Evolutionary conservation across 345 rosid species (phyloP).

Genomic region (Populus davidiana): DNA sequence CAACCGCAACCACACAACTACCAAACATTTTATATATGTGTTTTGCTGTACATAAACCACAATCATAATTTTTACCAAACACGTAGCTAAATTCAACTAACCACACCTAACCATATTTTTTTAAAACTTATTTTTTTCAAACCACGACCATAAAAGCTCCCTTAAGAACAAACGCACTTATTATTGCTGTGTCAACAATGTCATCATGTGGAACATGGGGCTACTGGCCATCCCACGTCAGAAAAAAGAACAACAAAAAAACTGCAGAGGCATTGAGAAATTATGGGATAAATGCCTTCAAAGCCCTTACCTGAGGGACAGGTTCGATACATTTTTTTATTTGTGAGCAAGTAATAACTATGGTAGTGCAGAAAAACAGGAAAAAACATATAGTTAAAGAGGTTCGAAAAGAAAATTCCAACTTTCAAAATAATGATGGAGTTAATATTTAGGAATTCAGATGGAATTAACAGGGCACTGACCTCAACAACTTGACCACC

Average conservation of each 20-base stretch:
- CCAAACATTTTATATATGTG: too few relatives aligned
- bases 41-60: too few relatives aligned
- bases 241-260: neutral
- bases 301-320: neutral
- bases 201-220: too few relatives aligned
- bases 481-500: constrained; percentile 81
- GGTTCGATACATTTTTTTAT: neutral
- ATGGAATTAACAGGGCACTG: constrained; percentile 6
- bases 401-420: neutral
- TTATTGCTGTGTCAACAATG: neutral
- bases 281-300: neutral
- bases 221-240: neutral
- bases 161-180: too few relatives aligned
- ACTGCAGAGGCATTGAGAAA: neutral
- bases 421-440: neutral
- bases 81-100: too few relatives aligned
- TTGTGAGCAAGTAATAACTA: neutral
- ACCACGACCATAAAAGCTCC: too few relatives aligned
- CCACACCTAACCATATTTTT: too few relatives aligned
- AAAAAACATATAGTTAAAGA: neutral
- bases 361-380: neutral
- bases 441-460: neutral
- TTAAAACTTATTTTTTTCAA: too few relatives aligned
- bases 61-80: too few relatives aligned
- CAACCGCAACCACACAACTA: too few relatives aligned